Base-by-base conservation (phyloP, 2,329 filamentous ascomycete genomes). In the Fusarium bulbicola region DNA sequence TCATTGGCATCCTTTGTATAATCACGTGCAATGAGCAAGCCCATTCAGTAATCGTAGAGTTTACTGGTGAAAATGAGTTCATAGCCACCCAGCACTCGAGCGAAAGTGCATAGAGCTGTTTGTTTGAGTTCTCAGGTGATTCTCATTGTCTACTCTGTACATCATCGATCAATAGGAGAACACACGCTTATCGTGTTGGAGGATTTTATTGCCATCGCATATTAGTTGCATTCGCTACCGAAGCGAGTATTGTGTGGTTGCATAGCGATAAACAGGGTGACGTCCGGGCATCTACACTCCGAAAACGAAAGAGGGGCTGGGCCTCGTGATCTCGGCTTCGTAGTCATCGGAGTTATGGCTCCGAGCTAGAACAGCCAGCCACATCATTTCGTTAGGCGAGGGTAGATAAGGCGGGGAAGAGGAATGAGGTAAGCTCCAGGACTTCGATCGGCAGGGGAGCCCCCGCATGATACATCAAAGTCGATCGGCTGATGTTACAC, bases 1-100 rank as follows among this genome's bases (percentile, higher is more conserved):
- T 13, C 0, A n/a, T 37, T 9, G 3, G 3, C 7, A 30, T 2
- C 0, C 0, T 39, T n/a, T 6, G 7, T 8, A 6, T 6, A 37
- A 13, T 13, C 50, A 28, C 13, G n/a, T 37, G 24, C 14, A 34
- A 8, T 34, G 15, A 34, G 32, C 14, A 34, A 34, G 32, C 7
- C 7, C 7, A 34, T 34, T 1, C 14, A 16, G 15, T 3, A 34
- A 16, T 16, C 14, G 32, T 34, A 34, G 14, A 34, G 0, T 34
- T 8, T 16, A 34, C 32, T 8, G 32, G 32, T 8, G 14, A 34
- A 34, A 16, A 34, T 0, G 7, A 15, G 3, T 34, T 1, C 14
- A 16, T 16, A 15, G 7, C 15, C 14, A 34, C 9, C 14, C 14
- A 0, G 14, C 32, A 16, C 32, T 34, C 3, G 1, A 34, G 32